Percentiles rank a stretch among this genome's conserved stretches.
phyloP scores from a whole-genome alignment of 108 stramenopile genomes.

The Phaeodactylum tricornutum region DNA sequence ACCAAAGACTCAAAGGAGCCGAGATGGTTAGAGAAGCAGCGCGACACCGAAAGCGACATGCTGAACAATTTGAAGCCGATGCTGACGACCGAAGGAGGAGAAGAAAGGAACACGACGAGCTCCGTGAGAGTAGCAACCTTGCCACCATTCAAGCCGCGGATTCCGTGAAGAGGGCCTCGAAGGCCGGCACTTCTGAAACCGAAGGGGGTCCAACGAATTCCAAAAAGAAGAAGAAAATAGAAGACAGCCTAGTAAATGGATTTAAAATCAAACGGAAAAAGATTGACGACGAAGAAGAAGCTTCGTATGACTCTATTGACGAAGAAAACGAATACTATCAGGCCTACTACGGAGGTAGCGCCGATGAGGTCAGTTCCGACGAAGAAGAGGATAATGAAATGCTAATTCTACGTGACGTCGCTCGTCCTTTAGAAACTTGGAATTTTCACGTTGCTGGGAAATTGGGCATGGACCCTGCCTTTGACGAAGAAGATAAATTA shows the following conservation, averaged over 20 bases:
- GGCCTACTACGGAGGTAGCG: conserved; percentile 25
- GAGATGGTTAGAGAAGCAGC: conserved; percentile 36
- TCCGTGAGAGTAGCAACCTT: conserved; percentile 13
- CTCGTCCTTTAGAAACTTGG: conserved; percentile 74
- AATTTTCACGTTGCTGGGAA: conserved; percentile 62
- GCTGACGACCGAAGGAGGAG: conserved; percentile 32
- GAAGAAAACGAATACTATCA: conserved; percentile 66
- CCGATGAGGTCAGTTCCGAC: no score
- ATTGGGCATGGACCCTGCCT: conserved; percentile 31
- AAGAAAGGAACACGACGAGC: conserved; percentile 21
- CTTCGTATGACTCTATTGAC: conserved; percentile 56
- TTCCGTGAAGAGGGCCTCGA: conserved; percentile 19
- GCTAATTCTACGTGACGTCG: conserved; percentile 55
- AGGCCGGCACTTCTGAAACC: neutral
- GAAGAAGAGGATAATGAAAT: conserved; percentile 36
- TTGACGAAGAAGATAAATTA: conserved; percentile 13
- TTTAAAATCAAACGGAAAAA: conserved; percentile 11
- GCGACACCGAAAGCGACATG: conserved; percentile 35
- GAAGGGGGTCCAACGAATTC: neutral
- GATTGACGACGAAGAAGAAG: conserved; percentile 34
- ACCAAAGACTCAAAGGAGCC: conserved; percentile 64
- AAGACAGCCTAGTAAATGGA: conserved; percentile 9
- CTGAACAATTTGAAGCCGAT: conserved; percentile 29
- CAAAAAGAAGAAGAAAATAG: conserved; percentile 28
- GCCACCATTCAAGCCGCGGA: conserved; percentile 28